phyloP scores from a whole-genome alignment of 176 grass and related monocot genomes.

The Saccharum officinarum region DNA sequence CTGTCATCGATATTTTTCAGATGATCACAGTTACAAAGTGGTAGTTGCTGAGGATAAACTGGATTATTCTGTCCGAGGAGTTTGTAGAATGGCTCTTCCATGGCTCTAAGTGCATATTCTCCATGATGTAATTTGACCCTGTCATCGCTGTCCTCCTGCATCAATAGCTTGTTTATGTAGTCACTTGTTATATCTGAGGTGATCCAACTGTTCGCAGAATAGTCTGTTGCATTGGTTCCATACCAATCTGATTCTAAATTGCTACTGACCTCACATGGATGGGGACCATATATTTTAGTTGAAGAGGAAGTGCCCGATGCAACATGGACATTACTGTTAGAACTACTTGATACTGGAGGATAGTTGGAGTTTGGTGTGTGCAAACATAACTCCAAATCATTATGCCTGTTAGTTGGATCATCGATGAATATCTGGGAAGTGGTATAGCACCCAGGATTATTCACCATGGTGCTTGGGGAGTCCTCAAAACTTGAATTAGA shows the following conservation, averaged over 20 bases:
- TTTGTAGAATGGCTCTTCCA: slow-evolving; percentile 62
- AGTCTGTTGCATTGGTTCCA: background rate
- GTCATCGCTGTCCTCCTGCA: slow-evolving; percentile 59
- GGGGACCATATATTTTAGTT: background rate
- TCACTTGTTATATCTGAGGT: slow-evolving; percentile 53
- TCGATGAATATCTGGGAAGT: slow-evolving; percentile 1
- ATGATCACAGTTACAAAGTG: background rate
- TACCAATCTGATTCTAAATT: background rate
- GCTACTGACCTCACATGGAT: background rate
- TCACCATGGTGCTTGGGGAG: background rate
- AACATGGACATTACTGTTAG: background rate
- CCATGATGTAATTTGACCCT: slow-evolving; percentile 34
- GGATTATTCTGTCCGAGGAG: slow-evolving; percentile 56
- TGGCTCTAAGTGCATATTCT: slow-evolving; percentile 42
- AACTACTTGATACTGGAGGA: background rate
- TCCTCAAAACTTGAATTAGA: background rate
- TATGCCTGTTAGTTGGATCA: background rate
- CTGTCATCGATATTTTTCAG: slow-evolving; percentile 19
- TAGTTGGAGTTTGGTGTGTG: slow-evolving; percentile 8
- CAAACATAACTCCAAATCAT: slow-evolving; percentile 15
- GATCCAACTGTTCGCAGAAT: slow-evolving; percentile 20
- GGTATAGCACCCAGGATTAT: background rate
- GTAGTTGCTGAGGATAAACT: slow-evolving; percentile 7
- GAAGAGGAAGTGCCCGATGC: background rate
- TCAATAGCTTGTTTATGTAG: slow-evolving; percentile 49